A percentile compares a stretch with the other conserved stretches of the same genome.
Conservation (phyloP, 257 asterid species). For the Solanum etuberosum region DNA sequence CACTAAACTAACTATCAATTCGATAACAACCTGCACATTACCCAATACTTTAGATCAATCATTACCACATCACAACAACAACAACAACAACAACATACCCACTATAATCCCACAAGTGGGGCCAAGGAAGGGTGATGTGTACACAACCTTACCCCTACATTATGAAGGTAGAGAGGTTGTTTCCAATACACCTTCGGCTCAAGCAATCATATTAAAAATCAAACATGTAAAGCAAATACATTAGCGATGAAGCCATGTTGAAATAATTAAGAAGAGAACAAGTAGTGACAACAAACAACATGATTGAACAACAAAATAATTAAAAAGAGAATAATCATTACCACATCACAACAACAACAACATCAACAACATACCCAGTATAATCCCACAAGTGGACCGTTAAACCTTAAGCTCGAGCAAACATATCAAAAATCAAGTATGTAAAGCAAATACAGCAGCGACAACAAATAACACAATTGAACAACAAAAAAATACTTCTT, state of each 20-base stretch:
- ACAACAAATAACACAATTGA: not conserved
- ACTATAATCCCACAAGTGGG: not conserved
- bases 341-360: not conserved
- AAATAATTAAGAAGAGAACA: not conserved
- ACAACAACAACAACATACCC: not conserved
- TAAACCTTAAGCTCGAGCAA: not conserved
- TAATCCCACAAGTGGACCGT: not conserved
- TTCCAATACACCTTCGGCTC: not conserved
- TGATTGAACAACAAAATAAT: not conserved
- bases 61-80: not conserved
- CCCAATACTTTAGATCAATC: conserved; percentile 4
- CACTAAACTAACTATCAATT: conserved; percentile 47
- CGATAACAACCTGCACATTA: conserved; percentile 68
- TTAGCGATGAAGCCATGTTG: not conserved
- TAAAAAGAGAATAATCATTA: too few species aligned
- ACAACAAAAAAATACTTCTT: not conserved
- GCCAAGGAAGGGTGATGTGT: not conserved
- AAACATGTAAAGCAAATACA: not conserved
- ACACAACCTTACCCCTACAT: not conserved
- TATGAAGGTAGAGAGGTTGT: not conserved
- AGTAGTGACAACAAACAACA: not conserved
- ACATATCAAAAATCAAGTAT: not conserved
- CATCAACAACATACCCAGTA: not conserved
- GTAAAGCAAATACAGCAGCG: not conserved
- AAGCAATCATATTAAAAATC: not conserved